These are phyloP conservation scores for Malassezia dermatis DNA, from an alignment of 1,284 basidiomycete genomes.

Conservation along the genomic window DNA sequence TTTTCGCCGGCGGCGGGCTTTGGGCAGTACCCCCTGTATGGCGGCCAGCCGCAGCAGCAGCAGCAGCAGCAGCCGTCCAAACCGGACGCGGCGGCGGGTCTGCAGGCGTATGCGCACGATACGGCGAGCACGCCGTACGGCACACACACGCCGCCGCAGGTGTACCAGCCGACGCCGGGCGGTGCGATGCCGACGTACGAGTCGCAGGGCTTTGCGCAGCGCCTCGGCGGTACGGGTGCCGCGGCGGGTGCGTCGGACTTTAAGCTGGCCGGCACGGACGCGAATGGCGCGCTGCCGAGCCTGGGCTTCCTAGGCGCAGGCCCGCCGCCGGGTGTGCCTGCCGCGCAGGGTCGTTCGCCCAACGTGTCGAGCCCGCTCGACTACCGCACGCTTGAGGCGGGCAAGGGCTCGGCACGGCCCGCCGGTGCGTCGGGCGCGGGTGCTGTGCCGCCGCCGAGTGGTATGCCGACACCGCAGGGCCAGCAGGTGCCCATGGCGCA, in stretches of 20 bases:
- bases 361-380: slow-evolving; percentile 9
- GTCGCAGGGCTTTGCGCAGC: slow-evolving; percentile 35
- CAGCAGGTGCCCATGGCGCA: slow-evolving; percentile 18
- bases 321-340: slow-evolving; percentile 17
- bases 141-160: slow-evolving; percentile 22
- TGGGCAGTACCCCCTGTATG: slow-evolving; percentile 46
- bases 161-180: slow-evolving; percentile 27
- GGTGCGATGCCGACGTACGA: slow-evolving; percentile 28
- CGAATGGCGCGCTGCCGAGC: slow-evolving; percentile 29
- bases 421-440: neutral
- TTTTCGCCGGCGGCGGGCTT: slow-evolving; percentile 45
- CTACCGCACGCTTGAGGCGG: slow-evolving; percentile 15
- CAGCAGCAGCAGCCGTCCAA: slow-evolving; percentile 25
- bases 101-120: slow-evolving; percentile 4
- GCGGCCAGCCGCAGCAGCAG: slow-evolving; percentile 40
- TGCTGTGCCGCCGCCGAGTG: slow-evolving; percentile 19
- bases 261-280: slow-evolving; percentile 23
- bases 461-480: slow-evolving; percentile 23
- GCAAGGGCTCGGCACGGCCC: slow-evolving; percentile 9
- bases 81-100: slow-evolving; percentile 2
- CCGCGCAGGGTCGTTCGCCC: slow-evolving; percentile 15
- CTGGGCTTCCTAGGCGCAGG: slow-evolving; percentile 27
- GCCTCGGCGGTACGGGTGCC: slow-evolving; percentile 23
- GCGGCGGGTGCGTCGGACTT: slow-evolving; percentile 33
- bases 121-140: slow-evolving; percentile 22